Percentiles rank a stretch among this genome's conserved stretches.
These are phyloP conservation scores for Phallus indusiatus DNA, from an alignment of 768 basidiomycete species.

Conservation along the genomic window DNA sequence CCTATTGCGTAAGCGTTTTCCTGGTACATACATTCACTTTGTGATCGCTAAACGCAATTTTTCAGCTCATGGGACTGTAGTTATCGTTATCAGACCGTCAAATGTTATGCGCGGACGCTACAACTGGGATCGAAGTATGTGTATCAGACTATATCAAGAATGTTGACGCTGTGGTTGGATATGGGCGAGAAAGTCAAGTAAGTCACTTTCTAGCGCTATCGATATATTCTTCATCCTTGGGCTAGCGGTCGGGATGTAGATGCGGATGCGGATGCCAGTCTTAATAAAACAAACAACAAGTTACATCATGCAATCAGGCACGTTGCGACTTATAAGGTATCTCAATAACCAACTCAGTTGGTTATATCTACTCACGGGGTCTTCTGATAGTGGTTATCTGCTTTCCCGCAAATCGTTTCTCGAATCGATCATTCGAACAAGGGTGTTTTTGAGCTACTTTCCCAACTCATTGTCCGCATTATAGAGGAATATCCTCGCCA, in stretches of 20 bases:
- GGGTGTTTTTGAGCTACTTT: constrained; percentile 50
- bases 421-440: constrained; percentile 70
- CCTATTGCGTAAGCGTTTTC: not conserved
- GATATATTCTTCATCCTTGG: not conserved
- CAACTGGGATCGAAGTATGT: constrained; percentile 86
- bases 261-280: constrained; percentile 23
- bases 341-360: constrained; percentile 6
- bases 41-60: not conserved
- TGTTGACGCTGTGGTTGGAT: constrained; percentile 93
- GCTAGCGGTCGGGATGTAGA: not conserved
- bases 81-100: constrained; percentile 53
- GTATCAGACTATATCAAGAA: constrained; percentile 89
- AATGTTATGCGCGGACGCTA: constrained; percentile 61
- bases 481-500: constrained; percentile 83
- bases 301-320: constrained; percentile 47
- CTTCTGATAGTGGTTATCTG: constrained; percentile 75
- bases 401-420: constrained; percentile 95
- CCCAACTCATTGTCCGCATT: constrained; percentile 58
- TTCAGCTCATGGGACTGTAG: constrained; percentile 51
- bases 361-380: constrained; percentile 2
- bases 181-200: constrained; percentile 50
- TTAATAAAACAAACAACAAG: constrained; percentile 45
- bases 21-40: not conserved
- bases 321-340: constrained; percentile 74
- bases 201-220: too few relatives aligned